Evolutionary conservation across 2,329 filamentous ascomycete species (phyloP).

Genomic region (Beauveria australis): DNA sequence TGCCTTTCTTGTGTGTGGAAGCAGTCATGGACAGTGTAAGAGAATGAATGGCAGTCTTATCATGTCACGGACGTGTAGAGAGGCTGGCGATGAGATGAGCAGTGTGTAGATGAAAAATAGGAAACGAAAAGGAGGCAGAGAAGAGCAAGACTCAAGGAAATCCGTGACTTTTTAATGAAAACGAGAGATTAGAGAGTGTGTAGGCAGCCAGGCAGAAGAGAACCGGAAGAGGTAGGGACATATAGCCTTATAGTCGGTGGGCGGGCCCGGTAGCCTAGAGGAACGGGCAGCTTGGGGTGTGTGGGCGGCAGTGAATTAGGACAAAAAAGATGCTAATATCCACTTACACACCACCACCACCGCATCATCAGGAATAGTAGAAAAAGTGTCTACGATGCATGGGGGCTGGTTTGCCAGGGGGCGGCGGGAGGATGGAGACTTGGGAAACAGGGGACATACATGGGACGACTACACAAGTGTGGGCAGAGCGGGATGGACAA

Average conservation of each 20-base stretch:
- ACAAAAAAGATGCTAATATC: neutral
- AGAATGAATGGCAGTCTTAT: neutral
- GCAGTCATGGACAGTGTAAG: neutral
- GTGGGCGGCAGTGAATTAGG: neutral
- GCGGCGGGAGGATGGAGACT: neutral
- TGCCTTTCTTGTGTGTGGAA: neutral
- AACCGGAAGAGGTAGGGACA: neutral
- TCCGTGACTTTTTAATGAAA: neutral
- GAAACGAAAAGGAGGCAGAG: no score
- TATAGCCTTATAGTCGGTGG: slow-evolving; percentile 5
- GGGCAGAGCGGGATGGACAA: neutral
- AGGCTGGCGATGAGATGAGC: neutral
- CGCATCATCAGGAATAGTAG: neutral
- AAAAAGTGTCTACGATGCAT: neutral
- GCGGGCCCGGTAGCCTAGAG: slow-evolving; percentile 6
- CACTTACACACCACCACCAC: neutral
- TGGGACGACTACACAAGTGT: slow-evolving; percentile 13
- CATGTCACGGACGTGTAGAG: neutral
- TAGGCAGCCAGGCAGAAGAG: neutral
- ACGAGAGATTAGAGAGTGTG: slow-evolving; percentile 9
- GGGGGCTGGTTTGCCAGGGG: neutral
- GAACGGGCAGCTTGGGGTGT: neutral
- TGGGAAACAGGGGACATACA: slow-evolving; percentile 20
- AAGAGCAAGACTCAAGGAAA: neutral
- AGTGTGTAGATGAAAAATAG: neutral